Percentiles rank a stretch among this genome's conserved stretches.
These are phyloP conservation scores for Ceratobasidium sp. DNA, from an alignment of 1,284 basidiomycete genomes.

Conservation along the genomic window DNA sequence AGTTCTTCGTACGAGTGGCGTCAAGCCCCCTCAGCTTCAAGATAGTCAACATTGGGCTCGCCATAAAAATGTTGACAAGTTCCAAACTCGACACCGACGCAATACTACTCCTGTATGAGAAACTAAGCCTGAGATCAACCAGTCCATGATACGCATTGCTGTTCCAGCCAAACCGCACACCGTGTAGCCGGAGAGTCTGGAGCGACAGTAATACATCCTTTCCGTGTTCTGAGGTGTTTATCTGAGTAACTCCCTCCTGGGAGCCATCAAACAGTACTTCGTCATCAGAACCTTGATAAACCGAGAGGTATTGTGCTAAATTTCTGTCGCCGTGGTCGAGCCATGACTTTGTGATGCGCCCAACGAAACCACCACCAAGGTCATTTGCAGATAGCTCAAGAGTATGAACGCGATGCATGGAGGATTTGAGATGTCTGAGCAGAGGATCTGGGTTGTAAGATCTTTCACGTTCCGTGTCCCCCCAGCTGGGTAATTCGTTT, in stretches of 20 bases:
- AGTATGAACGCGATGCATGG: not conserved
- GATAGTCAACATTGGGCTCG: not conserved
- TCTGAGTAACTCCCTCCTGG: not conserved
- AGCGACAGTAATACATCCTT: not conserved
- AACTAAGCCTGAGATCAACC: not conserved
- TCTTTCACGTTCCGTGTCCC: too few species aligned
- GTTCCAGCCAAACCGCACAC: not conserved
- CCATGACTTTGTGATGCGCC: not conserved
- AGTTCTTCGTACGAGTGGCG: not conserved
- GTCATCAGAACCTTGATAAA: not conserved
- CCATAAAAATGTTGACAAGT: not conserved
- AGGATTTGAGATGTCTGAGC: not conserved
- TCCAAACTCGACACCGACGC: not conserved
- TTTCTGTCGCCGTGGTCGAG: not conserved
- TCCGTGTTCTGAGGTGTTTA: not conserved
- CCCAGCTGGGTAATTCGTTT: not conserved
- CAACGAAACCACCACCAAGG: not conserved
- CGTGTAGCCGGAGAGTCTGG: not conserved
- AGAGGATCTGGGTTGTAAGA: not conserved
- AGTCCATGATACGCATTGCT: constrained; percentile 6
- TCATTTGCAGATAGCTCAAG: not conserved
- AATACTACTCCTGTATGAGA: not conserved
- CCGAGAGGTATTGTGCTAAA: not conserved
- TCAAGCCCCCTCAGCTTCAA: not conserved
- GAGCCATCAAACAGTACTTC: not conserved